phyloP scores from a whole-genome alignment of 768 basidiomycete genomes.

The Trametes cubensis region DNA sequence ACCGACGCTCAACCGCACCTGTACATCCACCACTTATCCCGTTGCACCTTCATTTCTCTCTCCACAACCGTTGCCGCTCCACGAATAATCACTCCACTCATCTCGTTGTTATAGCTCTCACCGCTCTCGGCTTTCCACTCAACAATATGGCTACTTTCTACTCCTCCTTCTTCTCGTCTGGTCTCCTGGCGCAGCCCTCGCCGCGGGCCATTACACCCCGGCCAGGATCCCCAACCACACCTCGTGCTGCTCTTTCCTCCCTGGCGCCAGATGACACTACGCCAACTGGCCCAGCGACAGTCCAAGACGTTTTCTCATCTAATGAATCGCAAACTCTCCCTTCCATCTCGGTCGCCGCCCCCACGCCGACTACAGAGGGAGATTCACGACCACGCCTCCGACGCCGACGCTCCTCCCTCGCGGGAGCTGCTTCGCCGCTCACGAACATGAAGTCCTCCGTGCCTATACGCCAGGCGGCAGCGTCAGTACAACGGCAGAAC shows the following conservation, averaged over 20 bases:
- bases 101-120: background rate
- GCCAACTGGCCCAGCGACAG: conserved; percentile 38
- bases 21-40: background rate
- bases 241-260: conserved; percentile 30
- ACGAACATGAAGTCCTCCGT: conserved; percentile 53
- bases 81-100: conserved; percentile 6
- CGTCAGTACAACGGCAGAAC: conserved; percentile 55
- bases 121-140: background rate
- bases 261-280: conserved; percentile 38
- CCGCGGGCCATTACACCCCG: conserved; percentile 21
- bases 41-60: background rate
- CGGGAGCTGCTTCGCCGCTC: conserved; percentile 55
- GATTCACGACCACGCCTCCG: conserved; percentile 48
- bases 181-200: conserved; percentile 57
- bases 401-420: conserved; percentile 65
- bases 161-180: conserved; percentile 72
- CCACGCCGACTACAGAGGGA: conserved; percentile 25
- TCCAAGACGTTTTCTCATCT: conserved; percentile 23
- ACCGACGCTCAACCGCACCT: background rate
- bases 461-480: conserved; percentile 52
- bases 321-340: conserved; percentile 31
- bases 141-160: conserved; percentile 40
- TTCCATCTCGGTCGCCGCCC: conserved; percentile 35
- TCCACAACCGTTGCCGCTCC: conserved; percentile 10
- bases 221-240: conserved; percentile 31